Evolutionary conservation across 208 protist species (phyloP), one percentile per base, ranked within the genome.

Genomic region (Wallacemonas collosoma): DNA sequence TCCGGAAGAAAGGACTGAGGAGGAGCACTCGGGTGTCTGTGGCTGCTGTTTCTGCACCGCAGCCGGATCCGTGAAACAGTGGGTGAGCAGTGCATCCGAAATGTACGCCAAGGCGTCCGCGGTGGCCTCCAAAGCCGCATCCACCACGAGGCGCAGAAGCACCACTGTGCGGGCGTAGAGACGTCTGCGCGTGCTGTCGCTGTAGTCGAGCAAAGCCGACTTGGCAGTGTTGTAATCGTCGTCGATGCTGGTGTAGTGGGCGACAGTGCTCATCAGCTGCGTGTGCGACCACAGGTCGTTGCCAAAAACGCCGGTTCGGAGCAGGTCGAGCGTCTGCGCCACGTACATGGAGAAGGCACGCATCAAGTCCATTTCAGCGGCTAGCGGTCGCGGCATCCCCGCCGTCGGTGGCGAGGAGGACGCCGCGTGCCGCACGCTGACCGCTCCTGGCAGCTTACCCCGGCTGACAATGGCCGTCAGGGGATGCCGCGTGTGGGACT

Each of bases 191-290:
- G 68, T 60, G 35, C 15, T 48, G 15, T 60, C 35, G 2, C 64
- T 69, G 56, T 62, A 50, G 53, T 43, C 51, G 12, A 43, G 48
- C 9, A 81, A 57, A 36, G 65, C 65, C 3, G 63, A 63, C 72
- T 86, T 78, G 1, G 78, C 83, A 11, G 14, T 12, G 54, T 74
- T 75, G 71, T 89, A 91, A 72, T 86, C 86, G 38, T 69, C 63
- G 47, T 93, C 88, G 51, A 93, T 75, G 41, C 75, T 68, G 4
- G 82, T 77, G 74, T 89, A 93, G 61, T 83, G 77, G 2, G 79
- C 63, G 12, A 86, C 88, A 36, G 76, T 86, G 78, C 62, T 88
- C 26, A 87, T 62, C 2, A 65, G 44, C 38, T 69, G 40, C 35
- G 0, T 53, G 2, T 61, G 55, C 48, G 8, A 2, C 47, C 48